Base-by-base conservation (phyloP, 2,329 filamentous ascomycete species). In the Sporothrix brasiliensis region DNA sequence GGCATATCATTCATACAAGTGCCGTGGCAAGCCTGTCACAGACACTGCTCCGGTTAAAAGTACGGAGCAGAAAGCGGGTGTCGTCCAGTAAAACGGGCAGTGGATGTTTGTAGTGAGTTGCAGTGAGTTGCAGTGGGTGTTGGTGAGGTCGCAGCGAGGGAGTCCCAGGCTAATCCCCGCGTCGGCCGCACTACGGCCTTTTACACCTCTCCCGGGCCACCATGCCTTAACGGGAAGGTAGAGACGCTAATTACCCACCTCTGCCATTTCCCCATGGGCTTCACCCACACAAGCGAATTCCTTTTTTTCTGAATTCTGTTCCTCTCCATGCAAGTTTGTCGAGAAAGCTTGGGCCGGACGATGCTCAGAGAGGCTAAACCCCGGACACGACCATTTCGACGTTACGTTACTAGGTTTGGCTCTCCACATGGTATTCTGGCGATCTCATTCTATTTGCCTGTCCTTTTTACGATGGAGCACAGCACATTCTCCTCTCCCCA, bases 131-230 rank as follows among this genome's bases (percentile, higher is more conserved):
- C 30, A 34, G 30, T 34, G 30, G 34, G 34, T 6, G 34, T 5
- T 34, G 27, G 34, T 34, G 34, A 34, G 34, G 34, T 34, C 5
- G 34, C 34, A 34, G 34, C 34, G 34, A 34, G 34, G 34, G 34
- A 34, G 34, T 34, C 3, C 56, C 14, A 65, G 60, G 60, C 60
- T 65, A 65, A 52, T 67, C 63, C 63, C 63, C 63, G 63, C 63
- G 53, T 34, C 63, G 63, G 63, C 63, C 49, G 47, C 63, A 52
- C 63, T 53, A 67, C 63, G 63, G 63, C 63, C 47, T 67, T 39
- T 67, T 67, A 39, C 47, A 50, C 50, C 27, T 49, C 24, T 47
- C 49, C 47, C 27, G 27, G 24, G 27, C 16, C 41, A 53, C 63
- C 16, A 67, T 67, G 13, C 63, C 63, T 6, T 2, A 53, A 34